Conservation (phyloP, 331 rosid species). For the Malus hybrid region DNA sequence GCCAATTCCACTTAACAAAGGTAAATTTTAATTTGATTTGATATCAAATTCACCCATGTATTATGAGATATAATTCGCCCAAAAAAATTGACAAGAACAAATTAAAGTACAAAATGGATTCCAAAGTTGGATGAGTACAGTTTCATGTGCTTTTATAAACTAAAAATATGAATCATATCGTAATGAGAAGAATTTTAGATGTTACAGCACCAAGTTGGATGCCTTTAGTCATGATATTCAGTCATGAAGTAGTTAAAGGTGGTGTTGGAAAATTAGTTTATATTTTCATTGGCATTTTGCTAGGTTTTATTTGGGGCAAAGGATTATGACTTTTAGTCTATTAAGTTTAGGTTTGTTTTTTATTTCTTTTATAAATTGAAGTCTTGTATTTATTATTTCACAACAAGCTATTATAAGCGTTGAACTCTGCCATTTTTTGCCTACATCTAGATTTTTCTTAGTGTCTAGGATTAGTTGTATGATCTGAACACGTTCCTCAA, state of each 20-base stretch:
- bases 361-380: no score
- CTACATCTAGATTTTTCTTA: no score
- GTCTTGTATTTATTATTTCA: no score
- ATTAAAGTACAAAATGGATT: background rate
- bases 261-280: background rate
- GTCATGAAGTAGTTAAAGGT: background rate
- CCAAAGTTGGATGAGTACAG: background rate
- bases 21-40: background rate
- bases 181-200: background rate
- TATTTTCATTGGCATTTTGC: no score
- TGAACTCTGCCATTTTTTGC: no score
- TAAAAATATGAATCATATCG: no score
- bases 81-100: background rate
- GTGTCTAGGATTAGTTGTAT: no score
- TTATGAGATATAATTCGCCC: background rate
- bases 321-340: no score
- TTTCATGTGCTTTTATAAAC: constrained; percentile 5
- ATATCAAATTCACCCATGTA: background rate
- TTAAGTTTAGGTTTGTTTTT: no score
- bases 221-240: background rate
- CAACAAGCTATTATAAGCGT: no score
- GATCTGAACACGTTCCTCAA: no score
- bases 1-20: background rate
- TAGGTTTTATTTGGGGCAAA: background rate
- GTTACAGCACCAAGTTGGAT: background rate